Percentiles rank a stretch among this genome's conserved stretches.
Conservation (phyloP, 495 filamentous ascomycete species). For the Lasiosphaeria ovina region DNA sequence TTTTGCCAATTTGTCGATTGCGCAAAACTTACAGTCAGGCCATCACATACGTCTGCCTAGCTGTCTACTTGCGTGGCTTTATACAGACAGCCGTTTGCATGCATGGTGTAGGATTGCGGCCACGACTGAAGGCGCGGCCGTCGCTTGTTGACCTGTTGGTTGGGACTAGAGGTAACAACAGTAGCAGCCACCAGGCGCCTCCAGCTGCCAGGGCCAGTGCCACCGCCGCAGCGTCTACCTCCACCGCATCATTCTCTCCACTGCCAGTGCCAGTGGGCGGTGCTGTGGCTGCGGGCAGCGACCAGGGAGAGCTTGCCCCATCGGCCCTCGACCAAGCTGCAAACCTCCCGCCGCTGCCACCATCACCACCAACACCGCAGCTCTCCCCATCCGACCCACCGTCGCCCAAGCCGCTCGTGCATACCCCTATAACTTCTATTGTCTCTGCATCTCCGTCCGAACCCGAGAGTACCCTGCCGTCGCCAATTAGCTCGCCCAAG, state of each 20-base stretch:
- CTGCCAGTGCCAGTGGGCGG: not conserved
- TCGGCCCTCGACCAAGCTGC: slow-evolving; percentile 29
- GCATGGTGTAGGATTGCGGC: slow-evolving; percentile 41
- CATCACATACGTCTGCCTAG: no score
- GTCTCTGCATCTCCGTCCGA: slow-evolving; percentile 28
- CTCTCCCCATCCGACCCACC: slow-evolving; percentile 29
- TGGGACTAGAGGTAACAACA: slow-evolving; percentile 31
- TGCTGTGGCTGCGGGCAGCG: not conserved
- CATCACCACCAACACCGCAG: slow-evolving; percentile 40
- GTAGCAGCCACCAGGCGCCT: slow-evolving; percentile 29
- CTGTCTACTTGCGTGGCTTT: not conserved
- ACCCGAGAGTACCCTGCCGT: slow-evolving; percentile 25
- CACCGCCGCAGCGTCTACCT: slow-evolving; percentile 29
- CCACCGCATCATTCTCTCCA: slow-evolving; percentile 3
- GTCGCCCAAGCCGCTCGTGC: slow-evolving; percentile 19
- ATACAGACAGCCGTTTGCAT: slow-evolving; percentile 10
- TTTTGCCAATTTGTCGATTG: no score
- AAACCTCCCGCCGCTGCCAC: slow-evolving; percentile 39
- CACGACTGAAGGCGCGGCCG: slow-evolving; percentile 64
- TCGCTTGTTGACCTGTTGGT: slow-evolving; percentile 72
- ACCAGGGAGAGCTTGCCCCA: slow-evolving; percentile 9
- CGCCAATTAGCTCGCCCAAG: slow-evolving; percentile 43
- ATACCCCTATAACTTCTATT: slow-evolving; percentile 21
- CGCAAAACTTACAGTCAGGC: no score
- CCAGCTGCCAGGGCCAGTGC: slow-evolving; percentile 26